Evolutionary conservation across 441 rosid species (phyloP).

Genomic region (Populus hybrid): DNA sequence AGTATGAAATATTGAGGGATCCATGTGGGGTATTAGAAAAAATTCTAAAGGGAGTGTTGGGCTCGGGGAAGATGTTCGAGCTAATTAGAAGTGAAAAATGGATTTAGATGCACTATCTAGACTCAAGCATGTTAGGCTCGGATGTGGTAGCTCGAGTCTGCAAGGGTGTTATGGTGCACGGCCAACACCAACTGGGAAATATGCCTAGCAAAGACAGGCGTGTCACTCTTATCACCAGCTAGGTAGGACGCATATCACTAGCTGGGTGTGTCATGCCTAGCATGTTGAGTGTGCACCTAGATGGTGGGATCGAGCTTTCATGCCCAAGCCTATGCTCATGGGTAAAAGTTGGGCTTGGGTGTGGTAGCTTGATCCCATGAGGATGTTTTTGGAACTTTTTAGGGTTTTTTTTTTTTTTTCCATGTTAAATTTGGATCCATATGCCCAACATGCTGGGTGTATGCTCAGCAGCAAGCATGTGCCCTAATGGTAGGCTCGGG

Average conservation of each 20-base stretch:
- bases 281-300: too few relatives aligned
- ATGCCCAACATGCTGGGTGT: not conserved
- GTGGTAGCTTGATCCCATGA: too few relatives aligned
- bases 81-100: not conserved
- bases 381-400: too few relatives aligned
- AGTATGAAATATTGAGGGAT: too few relatives aligned
- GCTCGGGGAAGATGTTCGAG: not conserved
- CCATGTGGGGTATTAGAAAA: too few relatives aligned
- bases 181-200: too few relatives aligned
- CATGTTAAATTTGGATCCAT: not conserved
- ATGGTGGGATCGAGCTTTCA: not conserved
- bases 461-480: rapidly evolving
- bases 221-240: not conserved
- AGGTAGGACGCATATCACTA: too few relatives aligned
- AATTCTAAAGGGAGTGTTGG: too few relatives aligned
- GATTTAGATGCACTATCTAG: rapidly evolving
- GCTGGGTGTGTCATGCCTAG: too few relatives aligned
- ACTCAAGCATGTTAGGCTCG: not conserved
- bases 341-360: not conserved
- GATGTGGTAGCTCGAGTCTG: too few relatives aligned
- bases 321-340: not conserved
- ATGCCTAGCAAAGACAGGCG: rapidly evolving
- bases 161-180: too few relatives aligned
- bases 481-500: not conserved
- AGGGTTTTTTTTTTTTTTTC: too few relatives aligned